Conservation (phyloP, 345 rosid genomes). For the Kernera saxatilis region DNA sequence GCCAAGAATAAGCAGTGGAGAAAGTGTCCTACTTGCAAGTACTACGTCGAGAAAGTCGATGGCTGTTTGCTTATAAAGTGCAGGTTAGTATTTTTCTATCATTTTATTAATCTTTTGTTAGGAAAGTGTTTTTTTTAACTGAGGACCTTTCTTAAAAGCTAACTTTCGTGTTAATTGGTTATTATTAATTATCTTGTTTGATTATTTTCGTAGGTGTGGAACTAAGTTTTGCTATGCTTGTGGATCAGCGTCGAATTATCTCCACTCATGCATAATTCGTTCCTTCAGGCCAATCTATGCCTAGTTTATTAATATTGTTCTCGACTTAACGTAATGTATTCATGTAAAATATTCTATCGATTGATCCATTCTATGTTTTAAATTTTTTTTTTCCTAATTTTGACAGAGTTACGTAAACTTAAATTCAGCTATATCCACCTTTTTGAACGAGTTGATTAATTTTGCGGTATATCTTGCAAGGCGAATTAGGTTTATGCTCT, state of each 20-base stretch:
- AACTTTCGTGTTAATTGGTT: neutral
- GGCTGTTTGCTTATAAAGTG: constrained; percentile 41
- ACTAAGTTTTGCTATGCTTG: constrained; percentile 35
- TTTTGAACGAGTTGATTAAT: neutral
- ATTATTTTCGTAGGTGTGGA: constrained; percentile 19
- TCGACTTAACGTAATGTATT: too few relatives aligned
- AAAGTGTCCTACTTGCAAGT: constrained; percentile 36
- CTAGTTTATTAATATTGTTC: too few relatives aligned
- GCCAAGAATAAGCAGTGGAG: constrained; percentile 40
- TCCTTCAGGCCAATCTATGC: too few relatives aligned
- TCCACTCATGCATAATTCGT: too few relatives aligned
- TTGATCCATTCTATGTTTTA: too few relatives aligned
- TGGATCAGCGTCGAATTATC: constrained; percentile 20
- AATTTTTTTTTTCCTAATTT: too few relatives aligned
- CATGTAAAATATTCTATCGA: too few relatives aligned
- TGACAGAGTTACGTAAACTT: too few relatives aligned
- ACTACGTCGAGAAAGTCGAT: constrained; percentile 31
- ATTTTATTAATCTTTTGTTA: neutral
- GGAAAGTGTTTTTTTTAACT: too few relatives aligned
- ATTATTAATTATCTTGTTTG: neutral
- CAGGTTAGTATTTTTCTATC: constrained; percentile 22
- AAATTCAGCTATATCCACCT: too few relatives aligned
- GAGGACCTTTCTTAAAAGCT: too few relatives aligned
- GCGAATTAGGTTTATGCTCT: neutral
- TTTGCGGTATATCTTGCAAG: neutral